Evolutionary conservation across 257 asterid genomes (phyloP).

Genomic region (Plantago ovata): DNA sequence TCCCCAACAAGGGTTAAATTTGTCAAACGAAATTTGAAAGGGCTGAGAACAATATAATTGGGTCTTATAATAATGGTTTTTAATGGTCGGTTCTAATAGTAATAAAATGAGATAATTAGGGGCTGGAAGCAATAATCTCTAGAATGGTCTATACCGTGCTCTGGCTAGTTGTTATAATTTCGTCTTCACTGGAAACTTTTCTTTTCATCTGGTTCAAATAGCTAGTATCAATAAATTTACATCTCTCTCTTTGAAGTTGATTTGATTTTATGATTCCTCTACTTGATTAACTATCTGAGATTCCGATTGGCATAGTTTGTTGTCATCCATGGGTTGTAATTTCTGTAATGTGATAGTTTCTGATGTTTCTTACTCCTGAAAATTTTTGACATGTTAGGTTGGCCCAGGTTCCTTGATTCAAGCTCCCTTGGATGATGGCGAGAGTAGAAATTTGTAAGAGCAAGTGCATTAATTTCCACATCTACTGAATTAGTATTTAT

Average conservation of each 20-base stretch:
- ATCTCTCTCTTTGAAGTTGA: background rate
- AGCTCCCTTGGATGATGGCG: constrained; percentile 87
- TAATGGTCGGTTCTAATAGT: too few species aligned
- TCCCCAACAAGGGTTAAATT: too few species aligned
- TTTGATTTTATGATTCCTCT: constrained; percentile 6
- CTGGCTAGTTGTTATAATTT: constrained; percentile 2
- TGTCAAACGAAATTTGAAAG: too few species aligned
- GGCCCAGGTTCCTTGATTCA: constrained; percentile 94
- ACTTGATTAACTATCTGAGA: too few species aligned
- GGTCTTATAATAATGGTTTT: too few species aligned
- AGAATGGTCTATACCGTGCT: too few species aligned
- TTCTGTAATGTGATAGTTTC: constrained; percentile 11
- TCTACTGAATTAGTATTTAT: constrained; percentile 14
- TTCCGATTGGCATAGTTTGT: too few species aligned
- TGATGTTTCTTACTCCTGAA: constrained; percentile 24
- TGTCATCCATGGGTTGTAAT: constrained; percentile 8
- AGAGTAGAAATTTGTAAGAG: constrained; percentile 65
- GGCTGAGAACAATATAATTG: too few species aligned
- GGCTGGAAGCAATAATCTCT: too few species aligned
- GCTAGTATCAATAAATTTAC: background rate
- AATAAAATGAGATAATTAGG: too few species aligned
- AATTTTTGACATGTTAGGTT: constrained; percentile 41
- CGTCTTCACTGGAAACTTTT: constrained; percentile 1
- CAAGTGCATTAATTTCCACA: constrained; percentile 17
- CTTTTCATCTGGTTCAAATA: background rate